Evolutionary conservation across 805 yeast species (phyloP), one percentile per base, ranked within the genome.

Genomic region (Candida ascalaphidarum): DNA sequence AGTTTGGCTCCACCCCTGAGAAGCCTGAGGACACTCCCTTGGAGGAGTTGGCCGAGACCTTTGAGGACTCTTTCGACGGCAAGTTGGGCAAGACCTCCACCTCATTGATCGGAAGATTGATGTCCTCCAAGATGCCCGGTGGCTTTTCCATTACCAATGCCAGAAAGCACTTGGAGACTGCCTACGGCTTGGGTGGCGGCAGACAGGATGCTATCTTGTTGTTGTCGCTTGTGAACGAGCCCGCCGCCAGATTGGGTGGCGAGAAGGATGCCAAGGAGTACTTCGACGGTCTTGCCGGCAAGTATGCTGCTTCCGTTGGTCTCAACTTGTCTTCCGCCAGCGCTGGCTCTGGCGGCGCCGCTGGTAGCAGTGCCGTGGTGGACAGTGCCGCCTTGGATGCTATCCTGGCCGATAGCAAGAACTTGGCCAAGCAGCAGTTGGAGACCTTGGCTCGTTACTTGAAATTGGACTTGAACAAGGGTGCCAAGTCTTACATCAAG

Each of bases 71-170:
- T 16, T 92, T 85, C 68, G 53, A 64, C 41, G 97, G 97, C 43
- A 71, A 76, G 40, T 73, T 92, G 42, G 99, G 99, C 56, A 92
- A 92, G 59, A 95, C 88, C 50, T 81, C 97, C 2, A 63, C 86
- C 21, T 81, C 96, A 17, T 71, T 92, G 48, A 68, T 89, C 39
- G 83, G 95, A 38, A 80, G 96, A 63, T 71, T 92, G 50, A 81
- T 88, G 68, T 78, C 97, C 8, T 81, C 96, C 17, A 92, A 92
- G 68, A 92, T 92, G 97, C 97, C 99, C 30, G 99, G 99, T 72
- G 99, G 99, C 13, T 92, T 89, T 62, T 81, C 94, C 26, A 79
- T 89, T 44, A 80, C 96, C 37, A 67, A 73, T 40, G 94, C 95
- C 29, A 81, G 96, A 69, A 85, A 88, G 58, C 83, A 92, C 63